phyloP scores from a whole-genome alignment of 2,329 filamentous ascomycete species.

The Xylariales sp. region DNA sequence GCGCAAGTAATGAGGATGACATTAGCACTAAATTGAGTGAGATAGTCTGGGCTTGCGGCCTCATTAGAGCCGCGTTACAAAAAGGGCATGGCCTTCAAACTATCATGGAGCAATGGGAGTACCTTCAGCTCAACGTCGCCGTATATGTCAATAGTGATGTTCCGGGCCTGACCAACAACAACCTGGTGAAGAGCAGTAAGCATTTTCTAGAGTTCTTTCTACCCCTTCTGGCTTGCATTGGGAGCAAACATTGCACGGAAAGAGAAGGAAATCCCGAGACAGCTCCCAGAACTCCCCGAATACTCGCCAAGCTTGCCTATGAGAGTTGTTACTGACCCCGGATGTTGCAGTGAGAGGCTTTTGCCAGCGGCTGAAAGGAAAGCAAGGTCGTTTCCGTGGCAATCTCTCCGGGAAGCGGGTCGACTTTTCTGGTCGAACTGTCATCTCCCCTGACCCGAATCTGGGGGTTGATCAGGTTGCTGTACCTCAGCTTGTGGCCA shows the following conservation, averaged over 20 bases:
- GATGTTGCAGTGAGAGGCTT: conserved; percentile 93
- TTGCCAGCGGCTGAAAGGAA: conserved; percentile 92
- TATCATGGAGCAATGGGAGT: conserved; percentile 98
- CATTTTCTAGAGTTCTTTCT: too few relatives aligned
- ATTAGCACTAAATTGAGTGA: conserved; percentile 95
- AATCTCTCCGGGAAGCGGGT: conserved; percentile 98
- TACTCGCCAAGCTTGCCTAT: too few relatives aligned
- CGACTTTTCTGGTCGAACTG: conserved; percentile 94
- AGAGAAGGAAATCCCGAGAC: too few relatives aligned
- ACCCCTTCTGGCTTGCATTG: too few relatives aligned
- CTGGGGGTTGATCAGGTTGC: conserved; percentile 90
- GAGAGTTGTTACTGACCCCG: too few relatives aligned
- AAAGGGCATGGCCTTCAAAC: conserved; percentile 82
- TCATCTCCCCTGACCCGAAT: conserved; percentile 97
- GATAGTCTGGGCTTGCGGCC: conserved; percentile 86
- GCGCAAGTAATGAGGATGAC: conserved; percentile 91
- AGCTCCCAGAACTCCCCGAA: too few relatives aligned
- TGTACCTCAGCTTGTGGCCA: conserved; percentile 85
- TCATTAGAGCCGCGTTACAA: conserved; percentile 76
- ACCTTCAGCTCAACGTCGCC: conserved; percentile 87
- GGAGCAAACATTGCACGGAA: too few relatives aligned
- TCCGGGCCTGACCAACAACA: conserved; percentile 83
- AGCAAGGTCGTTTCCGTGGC: conserved; percentile 93
- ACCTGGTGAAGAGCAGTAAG: conserved; percentile 76
- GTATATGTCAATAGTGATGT: conserved; percentile 98